phyloP scores from a whole-genome alignment of 2,329 filamentous ascomycete species.

The Fusarium sp. region DNA sequence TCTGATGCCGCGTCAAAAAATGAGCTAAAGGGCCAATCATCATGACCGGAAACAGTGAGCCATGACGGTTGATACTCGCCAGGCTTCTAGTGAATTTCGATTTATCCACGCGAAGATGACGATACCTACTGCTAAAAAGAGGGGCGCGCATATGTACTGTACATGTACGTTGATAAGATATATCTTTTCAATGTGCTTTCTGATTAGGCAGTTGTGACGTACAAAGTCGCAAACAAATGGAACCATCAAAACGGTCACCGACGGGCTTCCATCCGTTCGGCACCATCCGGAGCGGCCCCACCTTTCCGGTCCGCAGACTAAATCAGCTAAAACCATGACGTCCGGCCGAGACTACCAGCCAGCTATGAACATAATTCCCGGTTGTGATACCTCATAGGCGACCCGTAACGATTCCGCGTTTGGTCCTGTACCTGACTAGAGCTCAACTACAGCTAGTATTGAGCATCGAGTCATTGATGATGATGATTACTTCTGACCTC shows the following conservation, averaged over 20 bases:
- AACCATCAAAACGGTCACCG: not conserved
- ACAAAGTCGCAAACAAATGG: constrained; percentile 3
- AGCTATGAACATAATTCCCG: not conserved
- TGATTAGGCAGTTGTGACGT: constrained; percentile 17
- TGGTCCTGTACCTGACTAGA: not conserved
- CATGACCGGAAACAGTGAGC: not conserved
- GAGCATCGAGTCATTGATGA: not conserved
- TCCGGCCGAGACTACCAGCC: not conserved
- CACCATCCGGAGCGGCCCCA: constrained; percentile 33
- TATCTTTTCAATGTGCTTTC: not conserved
- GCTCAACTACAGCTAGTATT: not conserved
- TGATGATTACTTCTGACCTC: not conserved
- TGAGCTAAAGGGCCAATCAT: constrained; percentile 9
- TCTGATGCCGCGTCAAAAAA: not conserved
- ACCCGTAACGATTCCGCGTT: not conserved
- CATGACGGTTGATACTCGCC: constrained; percentile 7
- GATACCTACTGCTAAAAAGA: constrained; percentile 8
- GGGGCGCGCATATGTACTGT: not conserved
- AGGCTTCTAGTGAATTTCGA: not conserved
- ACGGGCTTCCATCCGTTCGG: constrained; percentile 3
- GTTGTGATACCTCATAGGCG: not conserved
- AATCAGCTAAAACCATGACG: not conserved
- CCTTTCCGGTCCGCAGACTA: constrained; percentile 15
- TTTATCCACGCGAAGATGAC: constrained; percentile 17
- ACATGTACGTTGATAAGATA: not conserved